Evolutionary conservation across 2,329 filamentous ascomycete species (phyloP), one percentile per base, ranked within the genome.

Genomic region (Trichoderma sp.): DNA sequence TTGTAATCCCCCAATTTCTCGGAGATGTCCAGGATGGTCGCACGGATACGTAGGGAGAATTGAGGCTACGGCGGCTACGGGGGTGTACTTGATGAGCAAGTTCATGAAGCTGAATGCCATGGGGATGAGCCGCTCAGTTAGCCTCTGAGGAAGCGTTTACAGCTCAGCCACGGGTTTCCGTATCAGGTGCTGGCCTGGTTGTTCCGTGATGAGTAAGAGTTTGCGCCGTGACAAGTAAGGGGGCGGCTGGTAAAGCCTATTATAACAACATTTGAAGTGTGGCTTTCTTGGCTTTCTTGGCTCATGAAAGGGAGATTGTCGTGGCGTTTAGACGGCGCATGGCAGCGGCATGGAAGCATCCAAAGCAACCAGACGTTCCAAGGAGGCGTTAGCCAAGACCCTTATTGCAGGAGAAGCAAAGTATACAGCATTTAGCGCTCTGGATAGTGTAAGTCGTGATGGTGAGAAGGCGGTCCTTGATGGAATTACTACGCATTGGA

Each of bases 281-380:
- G 71, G 71, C 71, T 65, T 65, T n/a, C 56, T 65, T 65, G 69
- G 69, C 69, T 65, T 65, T n/a, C 56, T 65, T 73, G 29, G 71
- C 60, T 64, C 16, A 41, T 65, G 68, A 38, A 50, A 59, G n/a
- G 68, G 38, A 53, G 59, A 50, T 64, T 72, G n/a, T 7, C 56
- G 59, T 63, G 60, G 71, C 60, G 60, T 64, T 56, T 65, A 53
- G 35, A 64, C 16, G 29, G 21, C 71, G 38, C 60, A 65, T 73
- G 71, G 41, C 60, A 73, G 59, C 27, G 14, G 71, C 71, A 73
- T 73, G 71, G 71, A 56, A 65, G 53, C 38, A 14, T 38, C 59
- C n/a, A 72, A 53, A 9, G 59, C 38, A 53, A 38, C 6, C 59
- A 64, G 38, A 38, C 62, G 27, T 56, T 65, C 60, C 14, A 31